Conservation (phyloP, 164 flowering plant species). For the Vitis vinifera region DNA sequence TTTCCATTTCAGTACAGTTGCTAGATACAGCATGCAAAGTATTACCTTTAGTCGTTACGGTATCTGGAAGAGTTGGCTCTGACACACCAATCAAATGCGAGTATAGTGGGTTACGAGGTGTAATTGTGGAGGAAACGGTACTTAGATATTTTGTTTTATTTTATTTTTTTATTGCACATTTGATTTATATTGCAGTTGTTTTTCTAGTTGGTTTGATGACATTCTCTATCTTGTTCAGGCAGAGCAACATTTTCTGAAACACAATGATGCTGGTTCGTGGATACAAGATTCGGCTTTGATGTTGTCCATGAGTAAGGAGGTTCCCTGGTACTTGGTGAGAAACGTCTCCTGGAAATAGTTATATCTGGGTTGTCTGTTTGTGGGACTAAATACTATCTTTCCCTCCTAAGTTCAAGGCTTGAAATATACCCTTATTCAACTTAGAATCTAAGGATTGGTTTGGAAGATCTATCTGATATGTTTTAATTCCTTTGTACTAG, state of each 20-base stretch:
- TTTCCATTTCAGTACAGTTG: conserved; percentile 59
- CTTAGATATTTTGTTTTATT: neutral
- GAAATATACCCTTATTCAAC: too few species aligned
- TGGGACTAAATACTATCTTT: neutral
- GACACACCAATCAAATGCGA: conserved; percentile 87
- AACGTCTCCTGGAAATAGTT: neutral
- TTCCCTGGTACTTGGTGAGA: conserved; percentile 96
- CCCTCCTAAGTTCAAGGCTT: neutral
- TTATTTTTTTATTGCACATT: neutral
- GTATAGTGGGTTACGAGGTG: conserved; percentile 87
- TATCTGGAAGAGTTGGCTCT: conserved; percentile 92
- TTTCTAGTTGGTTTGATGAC: neutral
- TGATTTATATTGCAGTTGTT: neutral
- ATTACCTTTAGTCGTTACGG: conserved; percentile 78
- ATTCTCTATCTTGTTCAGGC: conserved; percentile 47
- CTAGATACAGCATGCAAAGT: conserved; percentile 79
- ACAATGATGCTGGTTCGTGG: conserved; percentile 98
- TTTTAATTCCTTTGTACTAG: conserved; percentile 32
- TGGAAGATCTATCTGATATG: conserved; percentile 5
- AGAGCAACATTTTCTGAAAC: conserved; percentile 94
- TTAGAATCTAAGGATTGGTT: neutral
- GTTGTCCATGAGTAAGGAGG: conserved; percentile 91
- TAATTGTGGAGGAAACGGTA: conserved; percentile 94
- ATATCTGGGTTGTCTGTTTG: neutral
- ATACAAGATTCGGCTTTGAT: conserved; percentile 96